Base-by-base conservation (phyloP, 2,329 filamentous ascomycete genomes). In the Stagonosporopsis rhizophila region DNA sequence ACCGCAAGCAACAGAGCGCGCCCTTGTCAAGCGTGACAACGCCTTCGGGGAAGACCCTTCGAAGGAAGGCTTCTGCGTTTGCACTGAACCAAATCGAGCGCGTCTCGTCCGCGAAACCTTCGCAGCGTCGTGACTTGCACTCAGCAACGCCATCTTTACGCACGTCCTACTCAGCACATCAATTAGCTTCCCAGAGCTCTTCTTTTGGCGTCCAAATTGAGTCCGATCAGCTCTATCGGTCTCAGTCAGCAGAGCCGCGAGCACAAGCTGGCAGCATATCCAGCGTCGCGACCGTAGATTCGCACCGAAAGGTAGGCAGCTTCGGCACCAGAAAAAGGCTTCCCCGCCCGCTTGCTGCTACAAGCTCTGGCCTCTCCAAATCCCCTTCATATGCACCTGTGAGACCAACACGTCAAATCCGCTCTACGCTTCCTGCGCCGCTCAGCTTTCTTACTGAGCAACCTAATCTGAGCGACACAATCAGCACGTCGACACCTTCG, bases 1-100 rank as follows among this genome's bases (percentile, higher is more conserved):
- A 77, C 52, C 74, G 75, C 53, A 74, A 72, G 55, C 73, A 74
- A 60, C 73, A 76, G 46, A 63, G 68, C 34, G 71, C 71, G 42
- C 73, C 75, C 6, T 65, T 59, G n/a, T 62, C 67, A 37, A 66
- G 65, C 34, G 60, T 66, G 14, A 64, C 58, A 12, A 69, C 71
- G 14, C 68, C 70, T 35, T 52, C 62, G n/a, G 69, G 70, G 38
- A 76, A 67, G 56, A 69, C 70, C 19, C 64, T 78, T 34, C 70
- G 72, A 55, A 71, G 75, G 47, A 77, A 74, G 55, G 58, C 73
- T n/a, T 75, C 74, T 6, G 66, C 74, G 3, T 60, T 68, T 20
- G 64, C 66, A 19, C 55, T 78, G 53, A 73, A 70, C 55, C 58
- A 69, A 20, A 46, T 70, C 37, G 72, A 75, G 51, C 70, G 71